phyloP scores from a whole-genome alignment of 192 early-diverging fungal species.

The Entomortierella parvispora region DNA sequence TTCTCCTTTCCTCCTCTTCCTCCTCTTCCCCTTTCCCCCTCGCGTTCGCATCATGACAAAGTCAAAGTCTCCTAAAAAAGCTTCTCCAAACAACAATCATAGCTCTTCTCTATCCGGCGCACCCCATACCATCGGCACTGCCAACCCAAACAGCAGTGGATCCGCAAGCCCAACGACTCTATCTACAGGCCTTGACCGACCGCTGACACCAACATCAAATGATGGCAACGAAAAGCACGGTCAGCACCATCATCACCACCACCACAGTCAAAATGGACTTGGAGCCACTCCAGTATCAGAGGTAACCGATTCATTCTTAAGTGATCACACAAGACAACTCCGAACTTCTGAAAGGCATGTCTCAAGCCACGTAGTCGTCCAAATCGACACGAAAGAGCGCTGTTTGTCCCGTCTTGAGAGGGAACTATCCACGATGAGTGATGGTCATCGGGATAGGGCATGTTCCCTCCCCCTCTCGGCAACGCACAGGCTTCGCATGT shows the following conservation, averaged over 20 bases:
- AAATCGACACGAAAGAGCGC: too few species aligned
- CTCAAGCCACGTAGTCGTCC: too few species aligned
- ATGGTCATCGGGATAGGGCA: too few species aligned
- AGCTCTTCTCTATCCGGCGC: background rate
- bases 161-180: background rate
- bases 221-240: slow-evolving; percentile 1
- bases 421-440: too few species aligned
- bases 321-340: background rate
- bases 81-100: slow-evolving; percentile 2
- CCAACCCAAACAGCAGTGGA: background rate
- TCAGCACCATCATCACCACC: background rate
- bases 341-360: background rate
- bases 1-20: slow-evolving; percentile 5
- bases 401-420: too few species aligned
- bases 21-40: background rate
- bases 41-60: slow-evolving; percentile 32
- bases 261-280: background rate
- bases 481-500: too few species aligned
- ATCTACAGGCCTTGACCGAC: slow-evolving; percentile 3
- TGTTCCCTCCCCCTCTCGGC: too few species aligned
- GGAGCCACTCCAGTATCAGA: background rate
- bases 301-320: too few species aligned
- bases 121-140: background rate
- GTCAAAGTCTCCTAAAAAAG: slow-evolving; percentile 29
- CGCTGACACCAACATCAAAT: slow-evolving; percentile 8